Conservation (phyloP, 2,329 filamentous ascomycete genomes). For the Macrophomina phaseolina region DNA sequence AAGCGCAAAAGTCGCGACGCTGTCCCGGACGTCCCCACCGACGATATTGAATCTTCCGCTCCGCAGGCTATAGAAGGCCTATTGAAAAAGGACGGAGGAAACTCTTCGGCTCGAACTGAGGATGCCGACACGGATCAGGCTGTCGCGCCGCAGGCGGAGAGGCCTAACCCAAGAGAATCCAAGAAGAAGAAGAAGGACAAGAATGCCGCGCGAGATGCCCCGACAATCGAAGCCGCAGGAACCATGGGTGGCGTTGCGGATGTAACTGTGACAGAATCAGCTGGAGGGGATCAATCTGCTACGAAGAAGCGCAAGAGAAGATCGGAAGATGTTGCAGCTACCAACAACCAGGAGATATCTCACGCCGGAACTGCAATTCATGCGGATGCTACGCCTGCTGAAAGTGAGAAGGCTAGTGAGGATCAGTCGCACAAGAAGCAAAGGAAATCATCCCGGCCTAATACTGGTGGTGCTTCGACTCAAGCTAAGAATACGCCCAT, state of each 20-base stretch:
- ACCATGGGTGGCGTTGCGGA: not conserved
- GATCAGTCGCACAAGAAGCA: slow-evolving; percentile 19
- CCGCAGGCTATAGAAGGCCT: not conserved
- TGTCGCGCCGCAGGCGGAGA: not conserved
- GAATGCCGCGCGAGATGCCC: not conserved
- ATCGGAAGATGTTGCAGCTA: not conserved
- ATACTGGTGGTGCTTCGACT: not conserved
- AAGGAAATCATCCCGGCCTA: slow-evolving; percentile 18
- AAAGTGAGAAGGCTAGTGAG: not conserved
- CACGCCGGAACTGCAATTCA: not conserved
- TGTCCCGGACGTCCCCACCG: not conserved
- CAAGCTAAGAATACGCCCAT: slow-evolving; percentile 20
- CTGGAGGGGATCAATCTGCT: not conserved
- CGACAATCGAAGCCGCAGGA: not conserved
- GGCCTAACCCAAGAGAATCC: not conserved
- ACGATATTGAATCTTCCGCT: not conserved
- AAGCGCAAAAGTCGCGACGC: not conserved
- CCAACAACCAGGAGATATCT: not conserved
- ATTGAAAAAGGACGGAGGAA: not conserved
- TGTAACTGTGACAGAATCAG: not conserved
- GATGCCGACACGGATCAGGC: not conserved
- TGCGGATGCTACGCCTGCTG: not conserved
- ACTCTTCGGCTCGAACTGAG: not conserved
- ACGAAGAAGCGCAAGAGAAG: slow-evolving; percentile 27
- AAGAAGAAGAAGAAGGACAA: slow-evolving; percentile 13